Percentiles rank a stretch among this genome's conserved stretches.
phyloP scores from a whole-genome alignment of 2,329 filamentous ascomycete species.

The Fusarium odoratissimum region DNA sequence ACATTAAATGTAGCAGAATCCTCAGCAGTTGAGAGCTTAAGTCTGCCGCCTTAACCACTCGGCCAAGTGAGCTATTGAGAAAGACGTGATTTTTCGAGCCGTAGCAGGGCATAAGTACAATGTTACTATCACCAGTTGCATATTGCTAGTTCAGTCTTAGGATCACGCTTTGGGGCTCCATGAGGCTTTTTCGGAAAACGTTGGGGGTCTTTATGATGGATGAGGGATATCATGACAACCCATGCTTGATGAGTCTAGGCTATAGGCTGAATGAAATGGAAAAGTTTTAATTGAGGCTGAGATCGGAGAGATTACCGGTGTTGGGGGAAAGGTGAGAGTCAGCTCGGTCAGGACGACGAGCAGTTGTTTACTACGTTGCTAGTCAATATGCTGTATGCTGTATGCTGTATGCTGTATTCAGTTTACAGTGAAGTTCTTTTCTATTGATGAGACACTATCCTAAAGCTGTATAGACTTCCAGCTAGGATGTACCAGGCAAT shows the following conservation, averaged over 20 bases:
- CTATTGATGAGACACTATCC: background rate
- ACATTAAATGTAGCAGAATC: constrained; percentile 19
- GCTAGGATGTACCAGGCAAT: background rate
- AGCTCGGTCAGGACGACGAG: background rate
- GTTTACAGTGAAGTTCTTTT: background rate
- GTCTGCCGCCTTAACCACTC: constrained; percentile 29
- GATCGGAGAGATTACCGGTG: background rate
- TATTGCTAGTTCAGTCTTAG: no score
- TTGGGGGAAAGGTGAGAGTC: background rate
- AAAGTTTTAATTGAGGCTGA: constrained; percentile 1
- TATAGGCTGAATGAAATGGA: background rate
- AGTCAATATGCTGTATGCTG: background rate
- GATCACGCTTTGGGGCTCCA: background rate
- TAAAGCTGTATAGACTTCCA: background rate
- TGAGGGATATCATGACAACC: background rate
- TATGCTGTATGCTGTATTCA: no score
- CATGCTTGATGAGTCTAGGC: background rate
- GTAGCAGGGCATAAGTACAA: accelerated
- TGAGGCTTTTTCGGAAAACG: background rate
- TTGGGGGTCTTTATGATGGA: background rate
- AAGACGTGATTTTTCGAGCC: background rate
- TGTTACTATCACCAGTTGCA: no score
- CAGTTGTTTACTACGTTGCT: background rate
- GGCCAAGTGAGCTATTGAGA: constrained; percentile 14
- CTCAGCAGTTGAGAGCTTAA: constrained; percentile 9